Percentiles rank a stretch among this genome's conserved stretches.
These are phyloP conservation scores for Pseudocercospora fuligena DNA, from an alignment of 2,329 filamentous ascomycete species.

Conservation along the genomic window DNA sequence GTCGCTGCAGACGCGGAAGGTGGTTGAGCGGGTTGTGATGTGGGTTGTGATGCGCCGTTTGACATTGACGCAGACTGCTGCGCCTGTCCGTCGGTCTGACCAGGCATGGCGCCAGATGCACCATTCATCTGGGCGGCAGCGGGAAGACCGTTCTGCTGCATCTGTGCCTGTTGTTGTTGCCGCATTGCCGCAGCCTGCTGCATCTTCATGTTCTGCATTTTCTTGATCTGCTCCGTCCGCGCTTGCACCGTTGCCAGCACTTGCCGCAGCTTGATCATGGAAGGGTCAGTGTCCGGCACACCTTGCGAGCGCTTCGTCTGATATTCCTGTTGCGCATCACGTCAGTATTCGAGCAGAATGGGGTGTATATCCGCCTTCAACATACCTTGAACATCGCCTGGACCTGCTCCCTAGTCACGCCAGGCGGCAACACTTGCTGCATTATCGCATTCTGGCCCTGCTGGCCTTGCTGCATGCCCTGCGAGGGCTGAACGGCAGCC, in stretches of 20 bases:
- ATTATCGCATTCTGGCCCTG: slow-evolving; percentile 26
- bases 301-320: slow-evolving; percentile 86
- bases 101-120: slow-evolving; percentile 44
- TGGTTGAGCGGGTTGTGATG: slow-evolving; percentile 18
- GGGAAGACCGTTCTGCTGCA: slow-evolving; percentile 56
- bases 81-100: slow-evolving; percentile 33
- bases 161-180: slow-evolving; percentile 52
- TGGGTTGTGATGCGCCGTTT: slow-evolving; percentile 26
- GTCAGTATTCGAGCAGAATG: slow-evolving; percentile 20
- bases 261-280: slow-evolving; percentile 80
- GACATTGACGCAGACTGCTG: slow-evolving; percentile 26
- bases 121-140: slow-evolving; percentile 56
- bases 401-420: slow-evolving; percentile 76
- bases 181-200: slow-evolving; percentile 42
- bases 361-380: slow-evolving; percentile 20
- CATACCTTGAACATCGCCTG: slow-evolving; percentile 74
- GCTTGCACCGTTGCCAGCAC: slow-evolving; percentile 73
- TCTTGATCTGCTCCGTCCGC: slow-evolving; percentile 50
- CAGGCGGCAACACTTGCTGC: slow-evolving; percentile 42
- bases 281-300: slow-evolving; percentile 79
- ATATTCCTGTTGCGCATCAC: slow-evolving; percentile 67
- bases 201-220: slow-evolving; percentile 49
- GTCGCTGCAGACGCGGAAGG: slow-evolving; percentile 30
- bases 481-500: slow-evolving; percentile 37
- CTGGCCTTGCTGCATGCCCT: slow-evolving; percentile 34